Percentiles rank a stretch among this genome's conserved stretches.
phyloP scores from a whole-genome alignment of 169 alveolate genomes.

The Cytauxzoon felis region DNA sequence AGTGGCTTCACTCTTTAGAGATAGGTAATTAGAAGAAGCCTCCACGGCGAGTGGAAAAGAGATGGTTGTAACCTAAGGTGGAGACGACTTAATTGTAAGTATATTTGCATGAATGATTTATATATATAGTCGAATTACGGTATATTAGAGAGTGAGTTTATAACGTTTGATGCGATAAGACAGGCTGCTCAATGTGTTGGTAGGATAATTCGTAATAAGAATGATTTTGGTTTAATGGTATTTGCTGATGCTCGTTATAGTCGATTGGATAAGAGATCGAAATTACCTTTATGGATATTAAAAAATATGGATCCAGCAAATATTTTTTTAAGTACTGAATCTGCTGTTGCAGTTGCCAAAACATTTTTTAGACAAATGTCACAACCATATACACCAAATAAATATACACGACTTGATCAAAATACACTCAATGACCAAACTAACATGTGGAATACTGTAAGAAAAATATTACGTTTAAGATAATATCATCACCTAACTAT shows the following conservation, averaged over 20 bases:
- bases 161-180: slow-evolving; percentile 98
- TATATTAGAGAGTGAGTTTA: slow-evolving; percentile 91
- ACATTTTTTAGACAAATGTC: slow-evolving; percentile 69
- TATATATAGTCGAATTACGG: slow-evolving; percentile 81
- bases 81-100: not conserved
- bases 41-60: no score
- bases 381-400: slow-evolving; percentile 69
- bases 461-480: slow-evolving; percentile 37
- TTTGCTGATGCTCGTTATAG: slow-evolving; percentile 86
- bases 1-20: no score
- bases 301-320: slow-evolving; percentile 76
- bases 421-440: slow-evolving; percentile 52
- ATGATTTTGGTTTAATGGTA: slow-evolving; percentile 91
- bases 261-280: slow-evolving; percentile 78
- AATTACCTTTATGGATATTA: slow-evolving; percentile 87
- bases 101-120: slow-evolving; percentile 48
- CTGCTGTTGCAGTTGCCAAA: slow-evolving; percentile 75
- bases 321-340: slow-evolving; percentile 75
- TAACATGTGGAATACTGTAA: slow-evolving; percentile 68
- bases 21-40: no score
- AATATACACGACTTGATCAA: slow-evolving; percentile 67
- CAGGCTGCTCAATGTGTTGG: slow-evolving; percentile 98
- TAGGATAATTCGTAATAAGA: slow-evolving; percentile 90
- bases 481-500: no score
- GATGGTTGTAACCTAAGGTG: not conserved